These are phyloP conservation scores for Tanozyma kutaoensis DNA, from an alignment of 805 yeast species.

Conservation along the genomic window DNA sequence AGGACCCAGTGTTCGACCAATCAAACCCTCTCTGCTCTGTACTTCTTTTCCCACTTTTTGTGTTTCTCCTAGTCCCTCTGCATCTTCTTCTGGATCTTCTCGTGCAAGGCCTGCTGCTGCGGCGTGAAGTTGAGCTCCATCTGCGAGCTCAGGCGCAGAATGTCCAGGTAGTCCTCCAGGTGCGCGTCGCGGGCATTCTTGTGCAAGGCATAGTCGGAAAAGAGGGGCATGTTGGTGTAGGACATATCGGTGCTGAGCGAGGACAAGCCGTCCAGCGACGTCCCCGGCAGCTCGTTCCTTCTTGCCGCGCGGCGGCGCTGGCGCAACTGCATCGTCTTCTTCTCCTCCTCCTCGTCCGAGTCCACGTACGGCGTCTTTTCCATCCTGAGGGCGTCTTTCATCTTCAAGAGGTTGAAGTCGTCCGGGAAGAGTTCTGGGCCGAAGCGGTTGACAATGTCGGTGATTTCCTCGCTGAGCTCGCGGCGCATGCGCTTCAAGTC, in stretches of 20 bases:
- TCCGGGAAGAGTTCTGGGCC: slow-evolving; percentile 77
- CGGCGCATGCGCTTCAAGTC: slow-evolving; percentile 51
- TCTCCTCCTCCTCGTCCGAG: slow-evolving; percentile 38
- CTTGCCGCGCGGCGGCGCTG: slow-evolving; percentile 24
- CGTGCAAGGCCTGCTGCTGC: slow-evolving; percentile 10
- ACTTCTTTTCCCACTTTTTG: no score
- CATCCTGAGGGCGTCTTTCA: no score
- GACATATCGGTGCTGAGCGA: slow-evolving; percentile 18
- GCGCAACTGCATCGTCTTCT: slow-evolving; percentile 33
- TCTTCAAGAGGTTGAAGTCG: slow-evolving; percentile 54
- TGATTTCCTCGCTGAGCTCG: slow-evolving; percentile 57
- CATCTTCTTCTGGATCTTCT: slow-evolving; percentile 21
- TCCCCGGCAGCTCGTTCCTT: no score
- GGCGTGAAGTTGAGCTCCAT: slow-evolving; percentile 20
- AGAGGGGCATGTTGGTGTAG: slow-evolving; percentile 51
- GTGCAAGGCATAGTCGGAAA: slow-evolving; percentile 35
- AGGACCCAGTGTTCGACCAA: no score
- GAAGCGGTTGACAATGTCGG: slow-evolving; percentile 62
- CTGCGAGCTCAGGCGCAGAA: slow-evolving; percentile 12
- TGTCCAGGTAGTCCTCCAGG: slow-evolving; percentile 5
- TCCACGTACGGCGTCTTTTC: slow-evolving; percentile 13
- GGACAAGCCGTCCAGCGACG: no score
- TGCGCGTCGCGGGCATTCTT: slow-evolving; percentile 10
- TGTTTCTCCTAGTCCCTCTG: no score
- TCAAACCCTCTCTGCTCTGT: no score